Percentiles rank a stretch among this genome's conserved stretches.
Conservation (phyloP, 225 moss, liverwort and hornwort species). For the Takakia lepidozioides region DNA sequence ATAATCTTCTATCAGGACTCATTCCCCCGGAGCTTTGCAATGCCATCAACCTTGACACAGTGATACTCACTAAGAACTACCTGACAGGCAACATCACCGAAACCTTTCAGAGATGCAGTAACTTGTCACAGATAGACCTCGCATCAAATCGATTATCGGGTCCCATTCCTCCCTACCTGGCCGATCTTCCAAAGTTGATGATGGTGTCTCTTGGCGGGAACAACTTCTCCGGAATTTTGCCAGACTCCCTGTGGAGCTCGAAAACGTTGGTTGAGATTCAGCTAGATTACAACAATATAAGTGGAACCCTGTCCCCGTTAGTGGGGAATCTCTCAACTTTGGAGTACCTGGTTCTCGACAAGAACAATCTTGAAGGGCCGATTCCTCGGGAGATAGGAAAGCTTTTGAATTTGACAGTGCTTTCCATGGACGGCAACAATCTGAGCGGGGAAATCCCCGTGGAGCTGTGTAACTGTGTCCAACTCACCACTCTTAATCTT, state of each 20-base stretch:
- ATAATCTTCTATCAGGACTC: slow-evolving; percentile 38
- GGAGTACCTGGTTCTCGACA: too few relatives aligned
- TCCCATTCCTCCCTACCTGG: slow-evolving; percentile 46
- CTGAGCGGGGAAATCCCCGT: too few relatives aligned
- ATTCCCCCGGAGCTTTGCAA: slow-evolving; percentile 32
- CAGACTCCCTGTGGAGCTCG: slow-evolving; percentile 63
- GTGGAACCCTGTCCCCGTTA: too few relatives aligned
- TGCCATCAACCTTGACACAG: slow-evolving; percentile 9
- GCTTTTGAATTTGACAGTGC: too few relatives aligned
- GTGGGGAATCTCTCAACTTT: too few relatives aligned
- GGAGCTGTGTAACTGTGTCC: too few relatives aligned
- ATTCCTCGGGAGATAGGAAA: too few relatives aligned
- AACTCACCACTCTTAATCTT: too few relatives aligned
- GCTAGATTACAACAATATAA: too few relatives aligned
- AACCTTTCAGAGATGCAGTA: slow-evolving; percentile 38
- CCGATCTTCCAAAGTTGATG: slow-evolving; percentile 39
- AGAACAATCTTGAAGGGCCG: too few relatives aligned
- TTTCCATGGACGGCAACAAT: too few relatives aligned
- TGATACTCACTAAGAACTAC: slow-evolving; percentile 31
- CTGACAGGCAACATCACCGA: slow-evolving; percentile 37
- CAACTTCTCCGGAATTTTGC: slow-evolving; percentile 50
- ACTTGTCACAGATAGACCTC: slow-evolving; percentile 46
- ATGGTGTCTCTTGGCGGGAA: slow-evolving; percentile 65
- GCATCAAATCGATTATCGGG: slow-evolving; percentile 51
- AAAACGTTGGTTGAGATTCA: too few relatives aligned